These are phyloP conservation scores for Setomelanomma holmii DNA, from an alignment of 2,329 filamentous ascomycete species.

Conservation along the genomic window DNA sequence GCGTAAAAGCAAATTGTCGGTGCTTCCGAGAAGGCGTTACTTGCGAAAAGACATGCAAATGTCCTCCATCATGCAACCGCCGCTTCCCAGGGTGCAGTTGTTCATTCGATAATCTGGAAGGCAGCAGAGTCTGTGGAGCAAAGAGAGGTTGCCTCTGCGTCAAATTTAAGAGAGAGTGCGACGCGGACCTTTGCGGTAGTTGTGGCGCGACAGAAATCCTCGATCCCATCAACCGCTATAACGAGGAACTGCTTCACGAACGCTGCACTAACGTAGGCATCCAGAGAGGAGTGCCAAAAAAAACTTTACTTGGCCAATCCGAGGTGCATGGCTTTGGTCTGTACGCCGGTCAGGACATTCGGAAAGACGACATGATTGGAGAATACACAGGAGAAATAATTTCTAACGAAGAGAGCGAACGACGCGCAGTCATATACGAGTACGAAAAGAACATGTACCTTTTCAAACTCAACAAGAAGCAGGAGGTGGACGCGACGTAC, in stretches of 20 bases:
- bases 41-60: conserved; percentile 78
- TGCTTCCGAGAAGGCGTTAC: conserved; percentile 69
- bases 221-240: conserved; percentile 70
- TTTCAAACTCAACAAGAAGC: conserved; percentile 60
- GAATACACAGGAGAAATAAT: conserved; percentile 84
- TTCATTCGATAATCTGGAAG: conserved; percentile 28
- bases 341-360: conserved; percentile 72
- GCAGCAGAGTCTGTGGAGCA: conserved; percentile 46
- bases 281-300: conserved; percentile 71
- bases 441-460: conserved; percentile 69
- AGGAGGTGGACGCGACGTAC: conserved; percentile 73
- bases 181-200: conserved; percentile 73
- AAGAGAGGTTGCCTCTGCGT: conserved; percentile 69
- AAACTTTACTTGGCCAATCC: conserved; percentile 73
- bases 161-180: conserved; percentile 78
- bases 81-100: conserved; percentile 55
- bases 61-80: conserved; percentile 65
- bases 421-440: conserved; percentile 71
- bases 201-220: conserved; percentile 75
- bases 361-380: conserved; percentile 74
- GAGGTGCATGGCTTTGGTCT: conserved; percentile 78
- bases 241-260: conserved; percentile 62
- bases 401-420: conserved; percentile 71
- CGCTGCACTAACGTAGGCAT: conserved; percentile 76
- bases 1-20: conserved; percentile 65